Conservation (phyloP, 108 stramenopile species). For the Chaetoceros muelleri region DNA sequence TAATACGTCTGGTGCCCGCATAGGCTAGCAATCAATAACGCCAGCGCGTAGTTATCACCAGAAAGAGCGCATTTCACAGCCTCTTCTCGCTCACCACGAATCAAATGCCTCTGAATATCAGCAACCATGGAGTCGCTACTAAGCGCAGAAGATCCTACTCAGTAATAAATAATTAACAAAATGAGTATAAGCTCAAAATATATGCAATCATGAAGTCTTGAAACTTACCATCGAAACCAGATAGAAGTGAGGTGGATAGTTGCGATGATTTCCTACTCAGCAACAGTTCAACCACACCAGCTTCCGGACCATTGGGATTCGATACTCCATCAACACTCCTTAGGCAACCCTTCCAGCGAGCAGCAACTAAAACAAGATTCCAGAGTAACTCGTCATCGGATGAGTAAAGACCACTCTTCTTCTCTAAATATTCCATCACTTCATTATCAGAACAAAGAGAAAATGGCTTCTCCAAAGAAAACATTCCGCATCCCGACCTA, state of each 20-base stretch:
- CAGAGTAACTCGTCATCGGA: slow-evolving; percentile 41
- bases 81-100: slow-evolving; percentile 53
- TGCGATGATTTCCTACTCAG: slow-evolving; percentile 17
- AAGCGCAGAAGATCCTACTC: too few relatives aligned
- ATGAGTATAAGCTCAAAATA: too few relatives aligned
- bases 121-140: slow-evolving; percentile 15
- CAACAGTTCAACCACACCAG: slow-evolving; percentile 56
- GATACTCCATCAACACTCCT: slow-evolving; percentile 48
- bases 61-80: slow-evolving; percentile 57
- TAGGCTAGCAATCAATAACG: slow-evolving; percentile 63
- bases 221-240: too few relatives aligned
- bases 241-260: too few relatives aligned
- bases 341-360: slow-evolving; percentile 44
- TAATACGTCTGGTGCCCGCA: slow-evolving; percentile 53
- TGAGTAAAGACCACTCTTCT: slow-evolving; percentile 13
- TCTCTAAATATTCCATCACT: slow-evolving; percentile 35
- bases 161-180: neutral
- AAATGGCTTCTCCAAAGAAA: too few relatives aligned
- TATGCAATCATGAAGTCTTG: too few relatives aligned
- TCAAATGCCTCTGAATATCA: slow-evolving; percentile 36
- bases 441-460: slow-evolving; percentile 15
- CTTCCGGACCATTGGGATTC: slow-evolving; percentile 36
- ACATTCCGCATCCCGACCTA: neutral
- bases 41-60: slow-evolving; percentile 51
- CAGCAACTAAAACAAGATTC: slow-evolving; percentile 61